A percentile compares a stretch with the other conserved stretches of the same genome.
Conservation (phyloP, 2,329 filamentous ascomycete species). For the Cladosporium sp. region DNA sequence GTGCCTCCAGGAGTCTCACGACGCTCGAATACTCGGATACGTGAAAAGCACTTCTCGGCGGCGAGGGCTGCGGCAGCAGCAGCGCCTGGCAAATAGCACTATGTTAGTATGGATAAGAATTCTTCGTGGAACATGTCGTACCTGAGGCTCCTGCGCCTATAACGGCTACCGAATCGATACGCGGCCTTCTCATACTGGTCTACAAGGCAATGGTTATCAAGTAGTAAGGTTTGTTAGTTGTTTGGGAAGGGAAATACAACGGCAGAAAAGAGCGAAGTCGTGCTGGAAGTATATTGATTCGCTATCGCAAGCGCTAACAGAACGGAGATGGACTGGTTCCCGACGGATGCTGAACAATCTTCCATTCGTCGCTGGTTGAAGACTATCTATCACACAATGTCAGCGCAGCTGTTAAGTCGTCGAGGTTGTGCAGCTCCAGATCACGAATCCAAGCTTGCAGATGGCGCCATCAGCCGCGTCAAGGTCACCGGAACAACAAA, state of each 20-base stretch:
- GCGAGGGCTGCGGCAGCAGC: constrained; percentile 39
- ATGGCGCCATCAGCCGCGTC: constrained; percentile 6
- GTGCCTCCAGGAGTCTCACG: constrained; percentile 41
- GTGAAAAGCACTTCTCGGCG: constrained; percentile 39
- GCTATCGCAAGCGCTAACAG: background rate
- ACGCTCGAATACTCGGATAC: constrained; percentile 41
- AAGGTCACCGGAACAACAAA: background rate
- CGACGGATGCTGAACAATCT: background rate
- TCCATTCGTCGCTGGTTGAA: background rate
- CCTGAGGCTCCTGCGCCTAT: constrained; percentile 19
- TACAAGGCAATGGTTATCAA: background rate
- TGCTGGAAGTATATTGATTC: background rate
- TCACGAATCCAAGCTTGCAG: constrained; percentile 11
- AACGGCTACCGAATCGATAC: constrained; percentile 8
- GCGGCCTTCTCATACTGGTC: background rate
- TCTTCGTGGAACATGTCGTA: background rate
- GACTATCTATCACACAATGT: background rate
- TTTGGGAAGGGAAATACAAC: background rate
- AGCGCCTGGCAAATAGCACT: constrained; percentile 31
- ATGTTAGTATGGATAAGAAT: constrained; percentile 19
- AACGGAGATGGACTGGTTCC: background rate
- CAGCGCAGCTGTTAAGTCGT: background rate
- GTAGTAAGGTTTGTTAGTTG: background rate
- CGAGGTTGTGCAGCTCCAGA: background rate
- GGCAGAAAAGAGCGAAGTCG: background rate